phyloP scores from a whole-genome alignment of 1,284 basidiomycete species.

The Pholiota adiposa region DNA sequence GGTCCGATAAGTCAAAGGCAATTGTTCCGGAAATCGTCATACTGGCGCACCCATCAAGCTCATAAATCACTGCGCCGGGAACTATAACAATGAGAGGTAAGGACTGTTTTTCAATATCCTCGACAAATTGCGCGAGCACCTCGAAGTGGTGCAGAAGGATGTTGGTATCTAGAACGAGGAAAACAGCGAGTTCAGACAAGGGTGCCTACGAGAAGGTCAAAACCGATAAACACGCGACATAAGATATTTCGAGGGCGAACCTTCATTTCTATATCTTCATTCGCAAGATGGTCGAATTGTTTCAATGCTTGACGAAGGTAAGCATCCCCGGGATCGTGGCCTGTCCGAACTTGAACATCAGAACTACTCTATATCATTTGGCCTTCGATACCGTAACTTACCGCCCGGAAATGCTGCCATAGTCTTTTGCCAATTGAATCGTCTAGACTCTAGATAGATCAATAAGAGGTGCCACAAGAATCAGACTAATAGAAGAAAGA shows the following conservation, averaged over 20 bases:
- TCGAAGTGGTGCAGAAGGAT: constrained; percentile 69
- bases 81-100: constrained; percentile 63
- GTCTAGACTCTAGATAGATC: too few species aligned
- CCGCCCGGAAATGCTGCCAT: constrained; percentile 1
- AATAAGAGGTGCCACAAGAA: too few species aligned
- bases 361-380: neutral
- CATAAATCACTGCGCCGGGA: constrained; percentile 71
- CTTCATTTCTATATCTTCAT: constrained; percentile 73
- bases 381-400: neutral
- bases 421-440: too few species aligned
- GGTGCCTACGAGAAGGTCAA: constrained; percentile 37
- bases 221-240: neutral
- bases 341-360: constrained; percentile 6
- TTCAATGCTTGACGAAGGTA: constrained; percentile 47
- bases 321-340: constrained; percentile 19
- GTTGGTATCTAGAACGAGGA: constrained; percentile 75
- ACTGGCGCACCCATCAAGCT: constrained; percentile 65
- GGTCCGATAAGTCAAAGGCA: neutral
- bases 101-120: constrained; percentile 54
- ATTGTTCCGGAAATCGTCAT: neutral
- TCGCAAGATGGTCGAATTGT: constrained; percentile 55
- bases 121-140: constrained; percentile 63
- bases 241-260: constrained; percentile 34
- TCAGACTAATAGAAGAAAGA: too few species aligned
- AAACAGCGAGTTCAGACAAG: constrained; percentile 42